These are phyloP conservation scores for Mycosarcoma mackinlayi DNA, from an alignment of 1,284 basidiomycete genomes.

Conservation along the genomic window DNA sequence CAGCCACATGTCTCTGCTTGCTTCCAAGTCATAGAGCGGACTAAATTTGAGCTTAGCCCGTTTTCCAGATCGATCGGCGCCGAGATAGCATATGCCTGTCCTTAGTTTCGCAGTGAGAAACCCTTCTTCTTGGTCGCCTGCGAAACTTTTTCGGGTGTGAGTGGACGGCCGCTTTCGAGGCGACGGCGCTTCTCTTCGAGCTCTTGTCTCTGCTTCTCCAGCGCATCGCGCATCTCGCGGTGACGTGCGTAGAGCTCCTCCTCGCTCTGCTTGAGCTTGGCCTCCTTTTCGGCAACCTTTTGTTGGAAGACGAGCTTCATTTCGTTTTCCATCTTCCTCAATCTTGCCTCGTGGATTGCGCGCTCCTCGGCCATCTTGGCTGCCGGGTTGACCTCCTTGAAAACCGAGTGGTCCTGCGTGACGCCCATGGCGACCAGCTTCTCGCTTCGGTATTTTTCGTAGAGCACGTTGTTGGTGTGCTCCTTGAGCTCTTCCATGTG, in stretches of 20 bases:
- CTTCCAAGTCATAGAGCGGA: not conserved
- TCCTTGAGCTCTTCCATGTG: constrained; percentile 69
- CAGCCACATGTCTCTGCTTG: not conserved
- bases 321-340: constrained; percentile 68
- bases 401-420: constrained; percentile 66
- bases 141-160: constrained; percentile 85
- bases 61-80: not conserved
- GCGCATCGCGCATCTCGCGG: constrained; percentile 68
- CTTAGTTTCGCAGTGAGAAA: constrained; percentile 60
- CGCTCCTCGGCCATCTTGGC: constrained; percentile 67
- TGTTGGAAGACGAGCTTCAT: constrained; percentile 69
- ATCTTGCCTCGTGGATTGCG: constrained; percentile 66
- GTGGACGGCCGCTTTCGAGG: constrained; percentile 78
- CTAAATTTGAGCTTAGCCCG: not conserved
- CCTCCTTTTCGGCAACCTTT: constrained; percentile 68
- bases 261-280: constrained; percentile 68
- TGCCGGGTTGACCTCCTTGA: constrained; percentile 64
- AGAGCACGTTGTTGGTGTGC: constrained; percentile 63
- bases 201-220: constrained; percentile 94
- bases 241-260: constrained; percentile 68
- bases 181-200: constrained; percentile 96
- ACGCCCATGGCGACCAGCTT: constrained; percentile 65
- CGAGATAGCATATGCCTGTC: not conserved
- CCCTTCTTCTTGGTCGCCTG: constrained; percentile 62
- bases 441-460: constrained; percentile 65